Conservation (phyloP, 352 stramenopile species). For the Globisporangium canariense region DNA sequence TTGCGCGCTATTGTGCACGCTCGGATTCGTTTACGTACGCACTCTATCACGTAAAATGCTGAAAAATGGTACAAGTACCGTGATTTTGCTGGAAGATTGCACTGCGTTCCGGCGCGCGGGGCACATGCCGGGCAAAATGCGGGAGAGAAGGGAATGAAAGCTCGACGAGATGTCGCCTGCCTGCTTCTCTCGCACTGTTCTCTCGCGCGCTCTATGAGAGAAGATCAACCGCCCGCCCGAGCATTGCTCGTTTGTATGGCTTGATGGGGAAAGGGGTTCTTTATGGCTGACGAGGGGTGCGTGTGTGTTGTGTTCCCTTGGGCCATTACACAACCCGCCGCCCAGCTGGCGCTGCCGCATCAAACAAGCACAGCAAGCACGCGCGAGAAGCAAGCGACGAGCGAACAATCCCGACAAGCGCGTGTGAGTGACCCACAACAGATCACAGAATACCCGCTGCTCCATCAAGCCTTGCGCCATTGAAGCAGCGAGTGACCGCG, state of each 20-base stretch:
- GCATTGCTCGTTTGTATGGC: not conserved
- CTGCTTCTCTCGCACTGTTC: not conserved
- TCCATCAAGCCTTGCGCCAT: not conserved
- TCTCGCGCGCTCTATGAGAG: not conserved
- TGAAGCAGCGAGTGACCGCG: no score
- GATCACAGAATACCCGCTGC: not conserved
- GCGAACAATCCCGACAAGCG: not conserved
- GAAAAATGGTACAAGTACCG: no score
- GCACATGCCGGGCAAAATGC: not conserved
- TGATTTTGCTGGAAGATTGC: no score
- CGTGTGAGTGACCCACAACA: not conserved
- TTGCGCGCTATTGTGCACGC: no score
- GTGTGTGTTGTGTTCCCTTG: not conserved
- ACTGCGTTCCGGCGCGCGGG: no score
- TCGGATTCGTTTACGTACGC: no score
- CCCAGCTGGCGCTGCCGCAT: not conserved
- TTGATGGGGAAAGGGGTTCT: not conserved
- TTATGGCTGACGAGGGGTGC: not conserved
- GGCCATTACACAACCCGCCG: conserved; percentile 6
- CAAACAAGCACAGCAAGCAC: conserved; percentile 3
- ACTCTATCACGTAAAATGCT: no score
- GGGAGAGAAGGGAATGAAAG: conserved; percentile 1
- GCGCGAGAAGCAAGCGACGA: not conserved
- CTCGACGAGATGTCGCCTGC: not conserved
- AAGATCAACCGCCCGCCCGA: not conserved